A percentile compares a stretch with the other conserved stretches of the same genome.
phyloP scores from a whole-genome alignment of 2,329 filamentous ascomycete species.

The Pleomassaria siparia region DNA sequence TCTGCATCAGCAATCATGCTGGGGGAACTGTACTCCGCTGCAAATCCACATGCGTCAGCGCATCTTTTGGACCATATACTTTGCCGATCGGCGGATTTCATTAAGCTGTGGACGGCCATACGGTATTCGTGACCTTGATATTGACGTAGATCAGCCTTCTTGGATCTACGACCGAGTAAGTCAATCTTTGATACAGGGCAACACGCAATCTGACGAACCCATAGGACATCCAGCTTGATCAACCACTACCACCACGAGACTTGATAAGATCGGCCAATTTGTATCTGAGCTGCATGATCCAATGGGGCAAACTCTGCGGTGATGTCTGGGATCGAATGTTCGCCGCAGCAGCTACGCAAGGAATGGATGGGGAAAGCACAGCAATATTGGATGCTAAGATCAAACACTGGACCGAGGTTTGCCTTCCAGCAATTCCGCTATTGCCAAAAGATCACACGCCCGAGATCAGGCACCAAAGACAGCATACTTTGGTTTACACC shows the following conservation, averaged over 20 bases:
- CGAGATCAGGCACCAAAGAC: constrained; percentile 12
- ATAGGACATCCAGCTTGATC: constrained; percentile 18
- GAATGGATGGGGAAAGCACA: constrained; percentile 11
- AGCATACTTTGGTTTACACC: constrained; percentile 20
- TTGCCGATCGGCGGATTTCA: constrained; percentile 31
- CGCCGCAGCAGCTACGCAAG: constrained; percentile 9
- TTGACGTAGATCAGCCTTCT: constrained; percentile 26
- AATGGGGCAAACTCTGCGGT: constrained; percentile 28
- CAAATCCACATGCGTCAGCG: constrained; percentile 26
- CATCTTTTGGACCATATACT: constrained; percentile 33
- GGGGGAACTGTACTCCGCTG: constrained; percentile 15
- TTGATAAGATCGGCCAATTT: constrained; percentile 15
- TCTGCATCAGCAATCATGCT: constrained; percentile 29
- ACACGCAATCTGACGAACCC: neutral
- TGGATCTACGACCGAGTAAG: constrained; percentile 23
- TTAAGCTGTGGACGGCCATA: constrained; percentile 34
- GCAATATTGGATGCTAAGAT: constrained; percentile 15
- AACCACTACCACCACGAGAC: constrained; percentile 14
- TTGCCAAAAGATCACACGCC: constrained; percentile 9
- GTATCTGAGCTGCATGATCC: constrained; percentile 24
- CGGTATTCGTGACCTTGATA: constrained; percentile 28
- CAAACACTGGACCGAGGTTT: constrained; percentile 12
- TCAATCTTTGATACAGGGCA: neutral
- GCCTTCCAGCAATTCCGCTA: constrained; percentile 13
- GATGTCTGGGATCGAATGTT: constrained; percentile 25